Evolutionary conservation across 768 basidiomycete genomes (phyloP), one percentile per base, ranked within the genome.

Genomic region (Pisolithus microcarpus): DNA sequence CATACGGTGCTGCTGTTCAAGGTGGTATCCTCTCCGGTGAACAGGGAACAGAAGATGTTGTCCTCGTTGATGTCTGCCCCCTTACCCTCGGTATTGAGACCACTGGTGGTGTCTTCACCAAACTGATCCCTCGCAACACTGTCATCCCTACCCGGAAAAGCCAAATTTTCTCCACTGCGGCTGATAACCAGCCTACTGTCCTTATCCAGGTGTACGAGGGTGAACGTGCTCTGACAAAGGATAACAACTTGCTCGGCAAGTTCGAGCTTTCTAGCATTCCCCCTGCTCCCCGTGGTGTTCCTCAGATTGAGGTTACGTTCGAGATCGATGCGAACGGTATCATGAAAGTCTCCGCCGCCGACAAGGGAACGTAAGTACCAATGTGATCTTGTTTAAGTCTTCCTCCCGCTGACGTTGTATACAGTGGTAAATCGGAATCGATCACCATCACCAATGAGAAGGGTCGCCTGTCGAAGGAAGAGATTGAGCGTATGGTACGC

Each of bases 11-110:
- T 56, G 95, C 95, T 49, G 91, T 98, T 58, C 95, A 99, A 72
- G 95, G 91, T 71, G 95, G 91, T 74, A 95, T 99, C 62, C 88
- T 99, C 57, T 87, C 93, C 44, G 95, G 95, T 56, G 92, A 91
- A 62, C 86, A 90, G 66, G 87, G 86, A 55, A 90, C 89, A 50
- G 82, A 81, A 54, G 94, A 92, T 58, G 79, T 97, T 56, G 86
- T 97, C 55, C 86, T 99, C 51, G 90, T 99, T 63, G 95, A 99
- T 70, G 91, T 98, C 66, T 87, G 85, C 75, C 93, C 95, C 24
- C 81, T 98, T 38, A 95, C 95, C 28, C 91, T 97, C 66, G 94
- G 95, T 81, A 99, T 98, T 61, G 95, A 97, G 80, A 97, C 94
- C 61, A 95, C 94, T 37, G 93, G 95, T 63, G 92, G 93, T 68